phyloP scores from a whole-genome alignment of 2,329 filamentous ascomycete genomes.

The Pseudocercospora ulei region DNA sequence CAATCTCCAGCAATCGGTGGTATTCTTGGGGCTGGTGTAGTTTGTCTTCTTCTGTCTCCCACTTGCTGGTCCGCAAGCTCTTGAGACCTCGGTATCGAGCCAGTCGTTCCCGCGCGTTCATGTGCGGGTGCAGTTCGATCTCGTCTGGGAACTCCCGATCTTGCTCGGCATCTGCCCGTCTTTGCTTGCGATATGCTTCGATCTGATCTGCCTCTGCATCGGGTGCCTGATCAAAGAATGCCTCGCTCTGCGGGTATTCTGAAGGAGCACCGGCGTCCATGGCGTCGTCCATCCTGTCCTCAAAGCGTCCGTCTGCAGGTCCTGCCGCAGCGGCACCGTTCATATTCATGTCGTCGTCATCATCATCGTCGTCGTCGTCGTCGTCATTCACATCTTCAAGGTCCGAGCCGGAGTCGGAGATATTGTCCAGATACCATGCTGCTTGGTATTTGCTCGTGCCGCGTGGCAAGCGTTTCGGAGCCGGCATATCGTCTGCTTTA shows the following conservation, averaged over 20 bases:
- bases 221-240: constrained; percentile 68
- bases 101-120: constrained; percentile 74
- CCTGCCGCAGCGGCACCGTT: constrained; percentile 44
- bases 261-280: constrained; percentile 60
- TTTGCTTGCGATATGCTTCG: constrained; percentile 67
- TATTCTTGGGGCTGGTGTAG: constrained; percentile 84
- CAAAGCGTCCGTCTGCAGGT: constrained; percentile 66
- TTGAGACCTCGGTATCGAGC: constrained; percentile 84
- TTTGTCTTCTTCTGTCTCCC: constrained; percentile 80
- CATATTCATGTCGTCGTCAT: constrained; percentile 45
- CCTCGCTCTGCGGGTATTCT: constrained; percentile 87
- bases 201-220: constrained; percentile 78
- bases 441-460: constrained; percentile 92
- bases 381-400: constrained; percentile 56
- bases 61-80: constrained; percentile 74
- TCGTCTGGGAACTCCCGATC: constrained; percentile 96
- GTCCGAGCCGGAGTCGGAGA: constrained; percentile 78
- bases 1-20: constrained; percentile 71
- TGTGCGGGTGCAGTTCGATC: constrained; percentile 83
- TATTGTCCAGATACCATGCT: constrained; percentile 79
- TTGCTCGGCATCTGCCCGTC: constrained; percentile 71
- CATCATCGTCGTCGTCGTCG: constrained; percentile 49
- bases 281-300: constrained; percentile 44
- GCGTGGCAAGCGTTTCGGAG: constrained; percentile 68
- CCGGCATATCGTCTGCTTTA: constrained; percentile 51